These are phyloP conservation scores for Aleurites moluccanus DNA, from an alignment of 441 rosid species.

Conservation along the genomic window DNA sequence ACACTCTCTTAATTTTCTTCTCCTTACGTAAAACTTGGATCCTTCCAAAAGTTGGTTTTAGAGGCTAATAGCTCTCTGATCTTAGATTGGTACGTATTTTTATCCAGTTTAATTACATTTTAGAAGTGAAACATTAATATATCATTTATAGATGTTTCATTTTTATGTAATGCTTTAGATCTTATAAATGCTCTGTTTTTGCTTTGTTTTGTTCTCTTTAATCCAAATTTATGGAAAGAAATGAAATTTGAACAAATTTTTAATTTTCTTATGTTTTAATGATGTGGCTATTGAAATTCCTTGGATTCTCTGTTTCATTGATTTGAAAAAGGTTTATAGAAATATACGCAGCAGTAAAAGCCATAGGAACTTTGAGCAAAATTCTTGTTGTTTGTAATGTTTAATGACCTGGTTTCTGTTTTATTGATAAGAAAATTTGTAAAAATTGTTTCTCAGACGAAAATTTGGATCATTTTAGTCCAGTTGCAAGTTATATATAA, in stretches of 20 bases:
- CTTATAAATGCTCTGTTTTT: neutral
- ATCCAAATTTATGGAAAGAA: neutral
- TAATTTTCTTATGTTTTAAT: neutral
- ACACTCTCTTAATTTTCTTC: neutral
- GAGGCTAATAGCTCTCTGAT: neutral
- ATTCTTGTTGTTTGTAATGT: neutral
- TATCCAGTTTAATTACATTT: too few relatives aligned
- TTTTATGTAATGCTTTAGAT: slow-evolving; percentile 2
- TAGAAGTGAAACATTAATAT: too few relatives aligned
- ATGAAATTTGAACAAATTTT: neutral
- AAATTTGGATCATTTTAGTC: slow-evolving; percentile 15
- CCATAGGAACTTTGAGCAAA: neutral
- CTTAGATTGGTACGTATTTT: neutral
- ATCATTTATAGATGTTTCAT: neutral
- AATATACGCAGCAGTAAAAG: too few relatives aligned
- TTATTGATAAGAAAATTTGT: slow-evolving; percentile 3
- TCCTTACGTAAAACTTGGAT: neutral
- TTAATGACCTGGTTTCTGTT: neutral
- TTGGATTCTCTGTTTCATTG: slow-evolving; percentile 2
- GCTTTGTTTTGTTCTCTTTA: neutral
- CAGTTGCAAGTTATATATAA: slow-evolving; percentile 33
- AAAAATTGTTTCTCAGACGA: neutral
- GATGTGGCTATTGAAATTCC: neutral
- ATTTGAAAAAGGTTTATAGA: neutral
- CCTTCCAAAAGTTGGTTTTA: neutral